phyloP scores from a whole-genome alignment of 257 asterid species.

The Ophiorrhiza pumila region DNA sequence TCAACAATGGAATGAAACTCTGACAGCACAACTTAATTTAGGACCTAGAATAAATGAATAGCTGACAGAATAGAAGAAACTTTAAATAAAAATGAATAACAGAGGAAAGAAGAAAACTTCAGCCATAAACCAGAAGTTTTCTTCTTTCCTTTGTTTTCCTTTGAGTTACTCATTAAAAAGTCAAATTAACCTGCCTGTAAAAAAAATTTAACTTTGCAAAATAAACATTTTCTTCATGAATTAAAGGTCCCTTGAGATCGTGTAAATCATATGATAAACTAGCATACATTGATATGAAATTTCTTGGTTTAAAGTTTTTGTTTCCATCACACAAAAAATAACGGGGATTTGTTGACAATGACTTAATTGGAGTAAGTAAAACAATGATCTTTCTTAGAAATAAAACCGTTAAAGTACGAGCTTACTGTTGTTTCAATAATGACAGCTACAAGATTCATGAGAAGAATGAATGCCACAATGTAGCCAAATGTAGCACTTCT shows the following conservation, averaged over 20 bases:
- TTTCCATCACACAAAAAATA: background rate
- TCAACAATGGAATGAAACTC: background rate
- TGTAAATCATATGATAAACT: background rate
- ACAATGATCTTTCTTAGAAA: background rate
- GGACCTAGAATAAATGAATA: too few relatives aligned
- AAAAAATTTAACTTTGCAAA: background rate
- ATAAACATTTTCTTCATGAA: background rate
- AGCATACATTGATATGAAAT: background rate
- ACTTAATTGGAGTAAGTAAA: background rate
- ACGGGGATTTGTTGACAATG: background rate
- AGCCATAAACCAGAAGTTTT: background rate
- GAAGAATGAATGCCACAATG: slow-evolving; percentile 55
- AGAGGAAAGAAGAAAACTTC: background rate
- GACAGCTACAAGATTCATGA: slow-evolving; percentile 79
- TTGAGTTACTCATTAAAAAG: background rate
- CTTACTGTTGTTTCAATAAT: slow-evolving; percentile 84
- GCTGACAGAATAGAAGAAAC: background rate
- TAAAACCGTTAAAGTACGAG: background rate
- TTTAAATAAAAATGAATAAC: background rate
- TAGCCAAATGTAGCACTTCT: slow-evolving; percentile 67
- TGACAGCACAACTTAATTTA: background rate
- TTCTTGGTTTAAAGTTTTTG: background rate
- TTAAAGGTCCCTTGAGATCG: background rate
- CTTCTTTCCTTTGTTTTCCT: background rate
- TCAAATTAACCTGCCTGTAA: background rate